Conservation (phyloP, 306 rosid genomes). For the Trifolium pratense region DNA sequence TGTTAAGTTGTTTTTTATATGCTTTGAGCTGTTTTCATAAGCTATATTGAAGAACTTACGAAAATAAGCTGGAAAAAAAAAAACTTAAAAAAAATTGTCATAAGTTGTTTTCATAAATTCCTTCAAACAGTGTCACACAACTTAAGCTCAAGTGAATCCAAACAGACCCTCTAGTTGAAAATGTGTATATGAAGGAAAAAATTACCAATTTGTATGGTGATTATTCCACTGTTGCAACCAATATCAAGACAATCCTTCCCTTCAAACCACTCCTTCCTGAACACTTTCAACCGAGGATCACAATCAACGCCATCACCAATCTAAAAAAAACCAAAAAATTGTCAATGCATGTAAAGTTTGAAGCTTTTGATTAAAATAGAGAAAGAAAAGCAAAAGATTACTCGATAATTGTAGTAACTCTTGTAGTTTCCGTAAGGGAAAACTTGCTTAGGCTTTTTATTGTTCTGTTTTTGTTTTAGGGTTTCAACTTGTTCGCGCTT, state of each 20-base stretch:
- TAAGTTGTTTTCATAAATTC: too few relatives aligned
- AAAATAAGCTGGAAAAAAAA: too few relatives aligned
- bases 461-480: slow-evolving; percentile 16
- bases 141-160: too few relatives aligned
- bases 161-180: too few relatives aligned
- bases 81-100: too few relatives aligned
- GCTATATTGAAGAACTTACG: too few relatives aligned
- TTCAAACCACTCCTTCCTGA: slow-evolving; percentile 85
- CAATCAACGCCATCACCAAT: slow-evolving; percentile 64
- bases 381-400: slow-evolving; percentile 24
- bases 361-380: not conserved
- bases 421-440: slow-evolving; percentile 82
- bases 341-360: not conserved
- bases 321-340: slow-evolving; percentile 45
- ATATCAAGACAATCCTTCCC: slow-evolving; percentile 88
- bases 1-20: too few relatives aligned
- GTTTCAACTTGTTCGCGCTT: slow-evolving; percentile 37
- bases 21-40: too few relatives aligned
- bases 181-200: not conserved
- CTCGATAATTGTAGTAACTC: slow-evolving; percentile 91
- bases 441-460: slow-evolving; percentile 46
- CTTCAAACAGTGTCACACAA: too few relatives aligned
- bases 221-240: slow-evolving; percentile 80
- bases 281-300: slow-evolving; percentile 81
- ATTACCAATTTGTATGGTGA: slow-evolving; percentile 84